Conservation (phyloP, 78 protist genomes). For the Cyanophora paradoxa region DNA sequence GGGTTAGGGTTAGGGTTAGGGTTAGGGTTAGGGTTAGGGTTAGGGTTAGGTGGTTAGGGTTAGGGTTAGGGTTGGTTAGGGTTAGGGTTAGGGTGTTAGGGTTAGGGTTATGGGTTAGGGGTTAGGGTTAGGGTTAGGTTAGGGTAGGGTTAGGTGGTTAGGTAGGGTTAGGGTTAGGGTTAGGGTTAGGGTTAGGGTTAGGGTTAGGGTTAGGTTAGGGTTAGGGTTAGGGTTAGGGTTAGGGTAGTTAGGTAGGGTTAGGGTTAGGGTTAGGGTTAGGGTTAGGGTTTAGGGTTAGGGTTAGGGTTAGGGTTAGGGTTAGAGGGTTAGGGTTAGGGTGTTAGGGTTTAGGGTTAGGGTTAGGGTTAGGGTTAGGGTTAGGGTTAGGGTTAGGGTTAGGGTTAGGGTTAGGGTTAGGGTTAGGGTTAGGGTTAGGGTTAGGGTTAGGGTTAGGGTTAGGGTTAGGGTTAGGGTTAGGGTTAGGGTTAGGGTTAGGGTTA, state of each 20-base stretch:
- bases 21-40: constrained; percentile 11
- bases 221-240: no score
- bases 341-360: constrained; percentile 4
- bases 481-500: constrained; percentile 10
- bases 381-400: constrained; percentile 12
- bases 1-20: constrained; percentile 11
- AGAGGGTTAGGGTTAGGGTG: constrained; percentile 8
- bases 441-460: constrained; percentile 12
- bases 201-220: constrained; percentile 9
- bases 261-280: constrained; percentile 12
- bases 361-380: constrained; percentile 10
- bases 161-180: constrained; percentile 12
- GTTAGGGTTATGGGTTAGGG: no score
- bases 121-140: no score
- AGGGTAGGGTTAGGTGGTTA: no score
- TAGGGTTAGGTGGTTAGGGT: no score
- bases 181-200: constrained; percentile 10
- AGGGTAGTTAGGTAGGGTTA: not conserved
- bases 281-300: constrained; percentile 9
- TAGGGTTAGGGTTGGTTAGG: no score
- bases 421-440: constrained; percentile 10
- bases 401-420: constrained; percentile 11
- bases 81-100: no score
- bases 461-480: constrained; percentile 11
- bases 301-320: constrained; percentile 10